These are phyloP conservation scores for Microbotryomycetes sp. DNA, from an alignment of 1,284 basidiomycete genomes.

Conservation along the genomic window DNA sequence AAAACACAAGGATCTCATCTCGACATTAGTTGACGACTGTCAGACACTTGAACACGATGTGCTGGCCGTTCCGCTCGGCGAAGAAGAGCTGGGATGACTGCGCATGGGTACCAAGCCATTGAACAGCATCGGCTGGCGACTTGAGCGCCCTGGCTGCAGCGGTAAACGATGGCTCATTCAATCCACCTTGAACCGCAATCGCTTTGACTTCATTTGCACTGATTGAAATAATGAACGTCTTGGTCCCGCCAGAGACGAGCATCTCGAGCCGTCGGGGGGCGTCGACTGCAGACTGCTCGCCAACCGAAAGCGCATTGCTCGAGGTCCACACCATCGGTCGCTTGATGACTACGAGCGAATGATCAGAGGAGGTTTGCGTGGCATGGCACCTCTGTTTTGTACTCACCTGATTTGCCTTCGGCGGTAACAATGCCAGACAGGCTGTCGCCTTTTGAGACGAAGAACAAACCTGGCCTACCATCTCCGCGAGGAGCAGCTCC, in stretches of 20 bases:
- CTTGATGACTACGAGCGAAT: slow-evolving; percentile 32
- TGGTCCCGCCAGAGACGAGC: slow-evolving; percentile 11
- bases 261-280: slow-evolving; percentile 11
- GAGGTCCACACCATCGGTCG: slow-evolving; percentile 26
- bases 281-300: background rate
- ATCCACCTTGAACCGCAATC: slow-evolving; percentile 12
- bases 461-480: slow-evolving; percentile 77
- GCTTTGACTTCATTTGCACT: slow-evolving; percentile 6
- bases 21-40: background rate
- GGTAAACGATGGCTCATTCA: background rate
- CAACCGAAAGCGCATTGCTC: background rate
- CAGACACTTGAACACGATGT: slow-evolving; percentile 7
- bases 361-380: background rate
- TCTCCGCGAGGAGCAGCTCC: slow-evolving; percentile 61
- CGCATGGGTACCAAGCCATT: slow-evolving; percentile 23
- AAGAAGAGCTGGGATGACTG: slow-evolving; percentile 23
- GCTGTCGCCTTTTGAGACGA: slow-evolving; percentile 71
- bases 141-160: background rate
- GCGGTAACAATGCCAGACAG: slow-evolving; percentile 76
- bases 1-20: background rate
- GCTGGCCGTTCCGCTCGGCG: slow-evolving; percentile 15
- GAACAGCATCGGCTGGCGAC: slow-evolving; percentile 2
- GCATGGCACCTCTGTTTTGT: background rate
- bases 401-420: slow-evolving; percentile 56
- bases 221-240: slow-evolving; percentile 14